A percentile compares a stretch with the other conserved stretches of the same genome.
These are phyloP conservation scores for Penicillium sp. DNA, from an alignment of 2,329 filamentous ascomycete species.

Conservation along the genomic window DNA sequence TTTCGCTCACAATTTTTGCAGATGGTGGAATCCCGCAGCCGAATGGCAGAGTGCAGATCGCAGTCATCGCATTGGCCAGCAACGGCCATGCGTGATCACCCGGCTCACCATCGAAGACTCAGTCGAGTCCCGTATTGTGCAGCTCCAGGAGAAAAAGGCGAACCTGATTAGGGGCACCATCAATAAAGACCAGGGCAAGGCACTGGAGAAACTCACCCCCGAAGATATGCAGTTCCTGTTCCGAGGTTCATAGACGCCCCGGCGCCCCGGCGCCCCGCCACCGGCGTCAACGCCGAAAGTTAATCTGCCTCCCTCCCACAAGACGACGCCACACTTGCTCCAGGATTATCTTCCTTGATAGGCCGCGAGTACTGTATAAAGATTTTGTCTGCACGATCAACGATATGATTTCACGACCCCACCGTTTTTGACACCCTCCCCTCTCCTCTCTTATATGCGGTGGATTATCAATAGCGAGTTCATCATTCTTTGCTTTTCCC, in stretches of 20 bases:
- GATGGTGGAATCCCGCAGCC: conserved; percentile 99
- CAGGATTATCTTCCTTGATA: background rate
- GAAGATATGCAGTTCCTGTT: conserved; percentile 98
- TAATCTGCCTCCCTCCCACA: background rate
- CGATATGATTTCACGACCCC: background rate
- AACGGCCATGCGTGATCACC: conserved; percentile 89
- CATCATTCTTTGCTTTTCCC: background rate
- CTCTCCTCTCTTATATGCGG: background rate
- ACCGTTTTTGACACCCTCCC: background rate
- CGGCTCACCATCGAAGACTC: conserved; percentile 95
- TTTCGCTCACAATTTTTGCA: conserved; percentile 42
- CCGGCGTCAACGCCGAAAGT: background rate
- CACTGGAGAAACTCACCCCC: conserved; percentile 86
- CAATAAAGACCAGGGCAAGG: conserved; percentile 79
- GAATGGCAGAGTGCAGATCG: conserved; percentile 98
- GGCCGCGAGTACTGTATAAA: too few relatives aligned
- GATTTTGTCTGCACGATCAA: background rate
- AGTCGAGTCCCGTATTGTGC: conserved; percentile 92
- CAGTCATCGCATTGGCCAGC: conserved; percentile 93
- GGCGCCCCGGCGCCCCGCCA: background rate
- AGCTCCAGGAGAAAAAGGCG: conserved; percentile 97
- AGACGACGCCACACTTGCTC: background rate
- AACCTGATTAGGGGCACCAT: conserved; percentile 98
- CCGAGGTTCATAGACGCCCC: conserved; percentile 61
- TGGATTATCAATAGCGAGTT: background rate